Base-by-base conservation (phyloP, 768 basidiomycete species). In the Serendipita sp. region DNA sequence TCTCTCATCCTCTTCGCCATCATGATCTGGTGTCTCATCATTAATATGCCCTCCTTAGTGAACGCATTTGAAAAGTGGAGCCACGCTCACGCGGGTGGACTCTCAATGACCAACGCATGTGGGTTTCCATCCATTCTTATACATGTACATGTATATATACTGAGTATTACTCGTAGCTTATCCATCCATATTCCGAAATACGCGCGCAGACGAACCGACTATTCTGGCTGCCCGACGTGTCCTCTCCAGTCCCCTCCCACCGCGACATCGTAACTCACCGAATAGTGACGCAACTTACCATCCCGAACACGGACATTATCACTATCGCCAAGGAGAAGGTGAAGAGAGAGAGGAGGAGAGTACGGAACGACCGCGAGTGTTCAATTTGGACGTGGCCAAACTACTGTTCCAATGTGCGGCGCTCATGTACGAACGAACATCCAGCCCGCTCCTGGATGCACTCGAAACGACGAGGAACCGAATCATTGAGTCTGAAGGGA, bases 391-490 rank as follows among this genome's bases (percentile, higher is more conserved):
- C 63, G 67, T 66, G 45, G 68, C 68, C 11, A 69, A 69, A 41
- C 46, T 69, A 3, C 58, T 69, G 65, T 69, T 70, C 32, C 69
- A 70, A 63, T 70, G 69, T 38, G 65, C 69, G 7, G 68, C 69
- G 2, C 54, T 70, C 16, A 70, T 68, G 67, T 70, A 70, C 45
- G 68, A 69, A 48, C 68, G 68, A 11, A 69, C 69, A 0, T 67
- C 67, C 1, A 52, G 60, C 18, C 65, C 68, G 15, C 63, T 68
- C 3, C 65, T 65, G 5, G 34, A 66, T 30, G 69, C 68, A 2
- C 62, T 69, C 5, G 65, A 68, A 13, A 65, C 60, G 3, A 63
- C 67, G 3, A 44, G 62, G 16, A 18, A 63, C 36, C 34, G 35
- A 23, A 23, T 23, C 23, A 23, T 23, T 1, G 23, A 23, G 23